phyloP scores from a whole-genome alignment of 78 protist species.

The Speleostelium caveatum region DNA sequence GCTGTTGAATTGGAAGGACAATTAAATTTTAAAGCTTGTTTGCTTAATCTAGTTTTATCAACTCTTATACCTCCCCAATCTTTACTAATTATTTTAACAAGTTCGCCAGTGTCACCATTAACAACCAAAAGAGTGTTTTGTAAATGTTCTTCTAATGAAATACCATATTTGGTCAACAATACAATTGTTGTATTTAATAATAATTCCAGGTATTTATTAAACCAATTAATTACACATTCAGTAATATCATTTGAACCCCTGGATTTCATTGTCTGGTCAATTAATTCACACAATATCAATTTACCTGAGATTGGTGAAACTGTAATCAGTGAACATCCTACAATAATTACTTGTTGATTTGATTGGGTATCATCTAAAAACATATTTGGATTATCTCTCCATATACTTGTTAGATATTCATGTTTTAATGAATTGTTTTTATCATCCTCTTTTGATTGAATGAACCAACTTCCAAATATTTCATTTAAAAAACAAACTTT shows the following conservation, averaged over 20 bases:
- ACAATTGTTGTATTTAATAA: background rate
- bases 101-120: background rate
- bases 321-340: background rate
- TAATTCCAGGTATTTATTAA: background rate
- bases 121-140: slow-evolving; percentile 1
- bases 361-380: background rate
- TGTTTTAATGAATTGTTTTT: slow-evolving; percentile 1
- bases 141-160: slow-evolving; percentile 20
- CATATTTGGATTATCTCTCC: slow-evolving; percentile 1
- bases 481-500: background rate
- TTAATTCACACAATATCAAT: background rate
- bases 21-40: background rate
- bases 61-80: background rate
- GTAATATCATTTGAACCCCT: background rate
- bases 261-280: background rate
- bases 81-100: background rate
- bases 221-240: background rate
- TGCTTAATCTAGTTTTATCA: background rate
- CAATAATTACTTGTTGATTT: background rate
- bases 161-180: background rate
- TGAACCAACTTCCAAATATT: background rate
- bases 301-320: background rate
- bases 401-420: background rate
- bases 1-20: background rate
- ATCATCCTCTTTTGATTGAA: background rate